Evolutionary conservation across 2,329 filamentous ascomycete species (phyloP).

Genomic region (Hypocreales sp.): DNA sequence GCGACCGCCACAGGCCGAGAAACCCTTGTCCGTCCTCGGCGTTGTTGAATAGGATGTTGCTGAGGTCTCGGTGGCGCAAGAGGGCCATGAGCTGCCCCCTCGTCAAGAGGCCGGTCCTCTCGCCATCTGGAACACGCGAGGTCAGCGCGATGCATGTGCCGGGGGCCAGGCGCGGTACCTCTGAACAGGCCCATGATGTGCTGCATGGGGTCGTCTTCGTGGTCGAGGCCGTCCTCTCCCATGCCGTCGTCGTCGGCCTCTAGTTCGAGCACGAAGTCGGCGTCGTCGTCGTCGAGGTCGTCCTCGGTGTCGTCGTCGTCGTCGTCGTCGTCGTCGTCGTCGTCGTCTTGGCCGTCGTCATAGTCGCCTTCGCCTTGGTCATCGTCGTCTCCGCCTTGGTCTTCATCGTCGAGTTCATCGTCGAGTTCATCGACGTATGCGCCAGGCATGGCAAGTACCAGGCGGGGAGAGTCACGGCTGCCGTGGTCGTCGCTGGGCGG

Average conservation of each 20-base stretch:
- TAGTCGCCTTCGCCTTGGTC: constrained; percentile 12
- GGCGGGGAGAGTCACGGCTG: too few relatives aligned
- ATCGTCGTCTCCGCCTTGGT: constrained; percentile 9
- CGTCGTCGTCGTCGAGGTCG: constrained; percentile 7
- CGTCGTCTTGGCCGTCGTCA: constrained; percentile 7
- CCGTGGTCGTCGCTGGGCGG: too few relatives aligned
- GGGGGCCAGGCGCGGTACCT: too few relatives aligned
- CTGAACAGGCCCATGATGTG: constrained; percentile 16
- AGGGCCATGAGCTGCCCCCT: constrained; percentile 22
- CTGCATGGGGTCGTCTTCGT: constrained; percentile 17
- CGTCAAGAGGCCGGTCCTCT: constrained; percentile 15
- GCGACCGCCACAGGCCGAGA: constrained; percentile 24
- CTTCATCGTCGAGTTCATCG: constrained; percentile 10
- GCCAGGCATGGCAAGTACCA: constrained; percentile 2
- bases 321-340: constrained; percentile 1
- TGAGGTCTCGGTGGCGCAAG: constrained; percentile 22
- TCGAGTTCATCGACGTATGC: constrained; percentile 6
- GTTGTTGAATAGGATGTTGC: constrained; percentile 18
- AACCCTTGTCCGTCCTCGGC: constrained; percentile 20
- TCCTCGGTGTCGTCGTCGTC: constrained; percentile 9
- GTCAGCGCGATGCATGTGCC: constrained; percentile 3
- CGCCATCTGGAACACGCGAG: constrained; percentile 7
- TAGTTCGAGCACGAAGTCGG: too few relatives aligned
- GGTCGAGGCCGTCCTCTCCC: not conserved
- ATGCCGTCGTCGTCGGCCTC: constrained; percentile 9